Conservation (phyloP, 208 protist genomes). For the Herpetomonas tarakana region DNA sequence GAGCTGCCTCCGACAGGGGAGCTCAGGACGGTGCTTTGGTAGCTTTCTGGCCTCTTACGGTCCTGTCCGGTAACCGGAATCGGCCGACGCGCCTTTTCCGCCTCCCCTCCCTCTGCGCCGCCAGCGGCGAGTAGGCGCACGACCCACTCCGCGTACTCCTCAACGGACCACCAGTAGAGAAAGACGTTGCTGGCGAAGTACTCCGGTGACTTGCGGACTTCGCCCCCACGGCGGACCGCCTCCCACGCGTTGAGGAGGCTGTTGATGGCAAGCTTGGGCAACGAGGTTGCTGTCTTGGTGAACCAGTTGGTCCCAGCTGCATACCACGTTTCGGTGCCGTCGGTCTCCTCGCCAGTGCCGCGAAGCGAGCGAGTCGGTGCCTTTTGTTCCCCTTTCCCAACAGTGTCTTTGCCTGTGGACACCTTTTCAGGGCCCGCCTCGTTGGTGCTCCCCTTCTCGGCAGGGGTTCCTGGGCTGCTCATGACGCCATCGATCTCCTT, state of each 20-base stretch:
- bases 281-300: slow-evolving; percentile 6
- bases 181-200: slow-evolving; percentile 37
- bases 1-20: too few relatives aligned
- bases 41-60: too few relatives aligned
- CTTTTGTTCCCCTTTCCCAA: not conserved
- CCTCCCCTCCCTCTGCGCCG: not conserved
- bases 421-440: slow-evolving; percentile 4
- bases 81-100: too few relatives aligned
- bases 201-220: slow-evolving; percentile 24
- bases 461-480: slow-evolving; percentile 4
- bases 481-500: slow-evolving; percentile 10
- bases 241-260: slow-evolving; percentile 42
- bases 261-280: slow-evolving; percentile 30
- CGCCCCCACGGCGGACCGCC: slow-evolving; percentile 37
- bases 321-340: not conserved
- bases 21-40: too few relatives aligned
- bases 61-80: too few relatives aligned
- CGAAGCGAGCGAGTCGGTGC: too few relatives aligned
- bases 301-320: not conserved
- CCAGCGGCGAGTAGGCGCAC: too few relatives aligned
- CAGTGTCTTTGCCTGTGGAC: too few relatives aligned
- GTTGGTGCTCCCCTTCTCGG: not conserved
- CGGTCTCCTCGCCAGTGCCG: slow-evolving; percentile 9
- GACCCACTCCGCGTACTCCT: slow-evolving; percentile 18
- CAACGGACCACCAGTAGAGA: slow-evolving; percentile 53